Evolutionary conservation across 495 filamentous ascomycete species (phyloP).

Genomic region (Gamarada debralockiae): DNA sequence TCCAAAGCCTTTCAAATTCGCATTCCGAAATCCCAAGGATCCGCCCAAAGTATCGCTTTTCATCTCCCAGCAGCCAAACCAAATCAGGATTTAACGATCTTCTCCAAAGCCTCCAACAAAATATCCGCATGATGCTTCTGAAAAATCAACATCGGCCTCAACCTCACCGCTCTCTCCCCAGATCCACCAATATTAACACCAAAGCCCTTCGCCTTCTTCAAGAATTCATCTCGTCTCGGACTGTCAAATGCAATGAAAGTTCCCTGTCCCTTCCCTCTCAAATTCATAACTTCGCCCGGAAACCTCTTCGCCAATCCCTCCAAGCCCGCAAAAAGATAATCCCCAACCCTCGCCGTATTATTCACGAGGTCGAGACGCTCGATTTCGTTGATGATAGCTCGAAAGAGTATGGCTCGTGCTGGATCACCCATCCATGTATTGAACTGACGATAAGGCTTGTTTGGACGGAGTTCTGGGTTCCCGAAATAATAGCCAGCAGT

Average conservation of each 20-base stretch:
- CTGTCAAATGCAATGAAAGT: conserved; percentile 98
- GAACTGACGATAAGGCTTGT: conserved; percentile 99
- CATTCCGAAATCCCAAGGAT: too few relatives aligned
- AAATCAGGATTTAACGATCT: conserved; percentile 56
- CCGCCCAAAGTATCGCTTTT: too few relatives aligned
- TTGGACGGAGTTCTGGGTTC: conserved; percentile 82
- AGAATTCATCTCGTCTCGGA: conserved; percentile 78
- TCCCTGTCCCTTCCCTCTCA: conserved; percentile 90
- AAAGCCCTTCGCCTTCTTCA: conserved; percentile 73
- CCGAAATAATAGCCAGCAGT: conserved; percentile 97
- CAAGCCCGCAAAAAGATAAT: conserved; percentile 75
- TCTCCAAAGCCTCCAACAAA: conserved; percentile 58
- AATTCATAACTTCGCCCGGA: conserved; percentile 80
- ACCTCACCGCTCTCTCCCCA: conserved; percentile 72
- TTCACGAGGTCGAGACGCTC: conserved; percentile 74
- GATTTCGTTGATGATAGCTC: conserved; percentile 87
- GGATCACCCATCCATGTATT: conserved; percentile 99
- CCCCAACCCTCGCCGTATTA: conserved; percentile 77
- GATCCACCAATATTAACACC: conserved; percentile 94
- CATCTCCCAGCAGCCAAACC: too few relatives aligned
- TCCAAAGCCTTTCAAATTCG: too few relatives aligned
- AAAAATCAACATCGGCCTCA: conserved; percentile 96
- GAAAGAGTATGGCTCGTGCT: conserved; percentile 83
- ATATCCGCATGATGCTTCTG: conserved; percentile 82
- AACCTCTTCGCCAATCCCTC: conserved; percentile 66